phyloP scores from a whole-genome alignment of 225 moss, liverwort and hornwort genomes.

The Pseudoscleropodium purum region DNA sequence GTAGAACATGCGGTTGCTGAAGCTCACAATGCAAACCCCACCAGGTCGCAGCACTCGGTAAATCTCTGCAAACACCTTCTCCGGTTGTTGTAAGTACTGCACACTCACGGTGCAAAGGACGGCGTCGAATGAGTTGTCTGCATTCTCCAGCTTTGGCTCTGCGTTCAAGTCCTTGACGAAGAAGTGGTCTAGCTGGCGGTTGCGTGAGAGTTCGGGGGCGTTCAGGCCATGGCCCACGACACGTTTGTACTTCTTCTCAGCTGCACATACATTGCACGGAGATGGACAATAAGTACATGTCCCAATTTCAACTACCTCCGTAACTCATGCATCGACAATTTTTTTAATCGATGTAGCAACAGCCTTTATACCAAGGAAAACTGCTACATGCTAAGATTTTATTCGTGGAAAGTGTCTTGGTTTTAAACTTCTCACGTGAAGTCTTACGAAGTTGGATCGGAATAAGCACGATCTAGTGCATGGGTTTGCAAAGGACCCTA shows the following conservation, averaged over 20 bases:
- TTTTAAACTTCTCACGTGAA: neutral
- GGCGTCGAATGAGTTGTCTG: conserved; percentile 46
- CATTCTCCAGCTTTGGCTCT: conserved; percentile 46
- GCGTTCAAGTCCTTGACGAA: conserved; percentile 62
- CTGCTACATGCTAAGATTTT: neutral
- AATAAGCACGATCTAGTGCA: neutral
- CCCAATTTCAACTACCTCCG: neutral
- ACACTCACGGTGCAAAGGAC: conserved; percentile 64
- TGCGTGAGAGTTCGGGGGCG: conserved; percentile 51
- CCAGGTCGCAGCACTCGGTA: conserved; percentile 62
- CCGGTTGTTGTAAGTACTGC: conserved; percentile 63
- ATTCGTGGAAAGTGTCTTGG: neutral
- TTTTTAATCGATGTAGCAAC: neutral
- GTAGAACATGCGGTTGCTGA: conserved; percentile 80
- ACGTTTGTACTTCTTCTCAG: conserved; percentile 59
- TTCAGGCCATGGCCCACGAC: conserved; percentile 73
- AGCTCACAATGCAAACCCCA: conserved; percentile 67
- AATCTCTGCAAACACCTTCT: conserved; percentile 64
- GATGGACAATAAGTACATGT: neutral
- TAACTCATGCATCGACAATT: neutral
- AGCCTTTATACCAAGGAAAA: neutral
- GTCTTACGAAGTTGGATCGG: neutral
- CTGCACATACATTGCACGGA: conserved; percentile 1
- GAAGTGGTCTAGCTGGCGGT: conserved; percentile 51
- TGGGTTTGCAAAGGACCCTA: neutral